Conservation (phyloP, 2,329 filamentous ascomycete genomes). For the Xylaria sp. region DNA sequence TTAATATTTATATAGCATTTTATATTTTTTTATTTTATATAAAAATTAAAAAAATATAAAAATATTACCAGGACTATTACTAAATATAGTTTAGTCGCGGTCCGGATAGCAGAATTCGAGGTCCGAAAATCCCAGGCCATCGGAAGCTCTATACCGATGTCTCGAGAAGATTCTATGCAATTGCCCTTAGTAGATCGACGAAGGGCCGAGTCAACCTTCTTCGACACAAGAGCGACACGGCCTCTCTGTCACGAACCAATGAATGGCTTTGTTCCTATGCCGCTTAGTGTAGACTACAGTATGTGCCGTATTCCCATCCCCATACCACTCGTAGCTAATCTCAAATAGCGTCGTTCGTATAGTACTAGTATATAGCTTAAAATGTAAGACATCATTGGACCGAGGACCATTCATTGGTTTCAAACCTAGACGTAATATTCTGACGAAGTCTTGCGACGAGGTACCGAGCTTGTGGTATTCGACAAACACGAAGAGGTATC, state of each 20-base stretch:
- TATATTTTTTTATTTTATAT: too few relatives aligned
- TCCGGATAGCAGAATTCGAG: too few relatives aligned
- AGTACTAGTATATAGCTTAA: not conserved
- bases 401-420: too few relatives aligned
- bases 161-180: slow-evolving; percentile 30
- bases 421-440: not conserved
- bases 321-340: not conserved
- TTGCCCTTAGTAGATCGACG: not conserved
- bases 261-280: not conserved
- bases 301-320: not conserved
- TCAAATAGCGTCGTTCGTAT: slow-evolving; percentile 3
- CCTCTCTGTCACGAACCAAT: not conserved
- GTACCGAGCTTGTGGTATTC: too few relatives aligned
- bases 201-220: not conserved
- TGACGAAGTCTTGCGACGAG: too few relatives aligned
- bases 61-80: too few relatives aligned
- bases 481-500: too few relatives aligned
- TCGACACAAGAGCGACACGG: not conserved
- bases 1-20: too few relatives aligned
- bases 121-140: too few relatives aligned
- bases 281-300: not conserved
- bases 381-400: not conserved
- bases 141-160: slow-evolving; percentile 8
- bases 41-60: too few relatives aligned
- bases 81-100: too few relatives aligned